A percentile compares a stretch with the other conserved stretches of the same genome.
Conservation (phyloP, 192 early-diverging fungal genomes). For the Chytriomyces confervae region DNA sequence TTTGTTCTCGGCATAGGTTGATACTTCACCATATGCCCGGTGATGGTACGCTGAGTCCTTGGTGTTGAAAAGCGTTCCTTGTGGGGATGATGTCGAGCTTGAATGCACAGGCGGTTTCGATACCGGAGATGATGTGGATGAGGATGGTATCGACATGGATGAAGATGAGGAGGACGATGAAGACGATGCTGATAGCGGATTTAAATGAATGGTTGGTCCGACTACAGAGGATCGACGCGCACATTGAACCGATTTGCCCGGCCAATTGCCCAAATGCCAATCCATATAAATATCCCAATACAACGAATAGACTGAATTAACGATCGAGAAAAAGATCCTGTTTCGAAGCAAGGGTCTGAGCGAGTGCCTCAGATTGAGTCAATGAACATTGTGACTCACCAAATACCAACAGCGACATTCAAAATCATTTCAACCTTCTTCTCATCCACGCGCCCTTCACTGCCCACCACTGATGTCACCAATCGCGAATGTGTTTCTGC, state of each 20-base stretch:
- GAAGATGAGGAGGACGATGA: background rate
- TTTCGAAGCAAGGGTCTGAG: constrained; percentile 15
- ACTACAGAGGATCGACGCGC: constrained; percentile 33
- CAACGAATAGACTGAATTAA: constrained; percentile 92
- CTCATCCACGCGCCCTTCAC: constrained; percentile 15
- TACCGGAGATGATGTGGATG: too few species aligned
- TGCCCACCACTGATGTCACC: constrained; percentile 3
- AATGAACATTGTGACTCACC: constrained; percentile 41
- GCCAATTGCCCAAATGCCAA: constrained; percentile 73
- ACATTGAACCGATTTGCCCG: constrained; percentile 17
- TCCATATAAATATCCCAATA: constrained; percentile 97
- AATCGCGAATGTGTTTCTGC: constrained; percentile 20
- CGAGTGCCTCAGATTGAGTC: too few species aligned
- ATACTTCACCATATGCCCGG: too few species aligned
- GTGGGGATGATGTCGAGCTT: background rate
- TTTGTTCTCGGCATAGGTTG: background rate
- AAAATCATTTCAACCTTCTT: constrained; percentile 32
- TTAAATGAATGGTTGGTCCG: constrained; percentile 2
- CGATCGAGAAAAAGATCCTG: constrained; percentile 67
- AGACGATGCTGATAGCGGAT: background rate
- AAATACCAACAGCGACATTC: constrained; percentile 54
- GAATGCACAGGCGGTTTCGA: background rate
- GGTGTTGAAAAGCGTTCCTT: background rate
- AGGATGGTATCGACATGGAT: background rate
- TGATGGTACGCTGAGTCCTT: too few species aligned